Evolutionary conservation across 2,329 filamentous ascomycete species (phyloP), one percentile per base, ranked within the genome.

Genomic region (Lasiodiplodia citricola): DNA sequence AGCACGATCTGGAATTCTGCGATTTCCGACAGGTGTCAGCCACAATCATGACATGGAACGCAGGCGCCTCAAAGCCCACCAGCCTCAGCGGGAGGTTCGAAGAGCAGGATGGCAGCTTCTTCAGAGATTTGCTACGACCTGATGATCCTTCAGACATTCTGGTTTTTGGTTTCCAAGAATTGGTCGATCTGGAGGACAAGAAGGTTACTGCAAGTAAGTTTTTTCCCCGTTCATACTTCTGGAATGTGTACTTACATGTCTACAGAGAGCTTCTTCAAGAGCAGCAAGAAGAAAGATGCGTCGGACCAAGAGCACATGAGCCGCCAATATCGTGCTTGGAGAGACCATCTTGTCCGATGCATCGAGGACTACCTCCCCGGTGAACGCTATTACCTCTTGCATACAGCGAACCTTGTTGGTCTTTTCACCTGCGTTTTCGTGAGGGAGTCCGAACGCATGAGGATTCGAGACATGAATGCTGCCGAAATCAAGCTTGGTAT

Each of bases 161-260:
- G 2, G 88, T 98, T 0, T 99, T 99, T 83, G 95, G 94, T 1
- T 99, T 99, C 79, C 96, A 99, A 79, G 96, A 99, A 80, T 86
- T 99, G n/a, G 96, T 99, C 4, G 96, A 99, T 76, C 85, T 99
- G 8, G 96, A 99, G 79, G 93, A 99, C 81, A 98, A 98, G 83
- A 96, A 94, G 73, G 92, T 96, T 63, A 98, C 95, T 25, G 96
- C 96, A n/a, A 97, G 89, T 89, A 80, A 76, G 86, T 64, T 1
- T 31, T 16, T 28, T 16, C 28, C 38, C 25, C 13, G 38, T 31
- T 1, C 5, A 35, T 25, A 21, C 21, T 31, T 16, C 10, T 3
- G 47, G 50, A 37, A 35, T 23, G 18, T 28, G 21, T 44, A 21
- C 66, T 68, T 23, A 70, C 44, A 11, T 31, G 23, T 23, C 14